Conservation (phyloP, 768 basidiomycete genomes). For the Tylopilus sp. region DNA sequence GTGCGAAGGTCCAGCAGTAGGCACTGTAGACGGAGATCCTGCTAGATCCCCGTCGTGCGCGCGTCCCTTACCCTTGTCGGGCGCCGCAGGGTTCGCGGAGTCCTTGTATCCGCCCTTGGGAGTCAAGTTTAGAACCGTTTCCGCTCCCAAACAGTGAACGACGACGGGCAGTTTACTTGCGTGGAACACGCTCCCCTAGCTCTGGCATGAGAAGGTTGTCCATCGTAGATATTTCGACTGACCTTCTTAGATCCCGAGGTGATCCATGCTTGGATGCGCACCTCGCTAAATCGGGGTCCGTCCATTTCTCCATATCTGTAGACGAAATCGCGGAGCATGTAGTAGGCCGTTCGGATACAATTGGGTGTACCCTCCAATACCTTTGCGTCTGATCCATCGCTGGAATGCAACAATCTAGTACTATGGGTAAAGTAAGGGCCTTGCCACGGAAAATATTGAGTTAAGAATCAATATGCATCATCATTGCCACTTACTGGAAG, state of each 20-base stretch:
- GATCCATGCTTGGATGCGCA: conserved; percentile 43
- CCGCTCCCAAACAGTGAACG: conserved; percentile 26
- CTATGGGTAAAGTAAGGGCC: conserved; percentile 29
- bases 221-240: neutral
- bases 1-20: neutral
- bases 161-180: conserved; percentile 21
- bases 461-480: neutral
- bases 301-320: conserved; percentile 35
- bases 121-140: conserved; percentile 20
- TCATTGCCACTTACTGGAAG: conserved; percentile 17
- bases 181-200: conserved; percentile 23
- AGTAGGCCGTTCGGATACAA: conserved; percentile 18
- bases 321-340: conserved; percentile 31
- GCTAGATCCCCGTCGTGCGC: conserved; percentile 4
- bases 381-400: conserved; percentile 11
- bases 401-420: conserved; percentile 10
- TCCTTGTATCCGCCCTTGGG: conserved; percentile 27
- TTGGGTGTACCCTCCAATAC: conserved; percentile 27
- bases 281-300: conserved; percentile 30
- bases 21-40: conserved; percentile 1
- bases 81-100: neutral
- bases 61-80: conserved; percentile 14
- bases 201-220: neutral
- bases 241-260: conserved; percentile 39
- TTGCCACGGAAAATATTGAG: conserved; percentile 8